Conservation (phyloP, 495 filamentous ascomycete genomes). For the Chaetomium tenue region DNA sequence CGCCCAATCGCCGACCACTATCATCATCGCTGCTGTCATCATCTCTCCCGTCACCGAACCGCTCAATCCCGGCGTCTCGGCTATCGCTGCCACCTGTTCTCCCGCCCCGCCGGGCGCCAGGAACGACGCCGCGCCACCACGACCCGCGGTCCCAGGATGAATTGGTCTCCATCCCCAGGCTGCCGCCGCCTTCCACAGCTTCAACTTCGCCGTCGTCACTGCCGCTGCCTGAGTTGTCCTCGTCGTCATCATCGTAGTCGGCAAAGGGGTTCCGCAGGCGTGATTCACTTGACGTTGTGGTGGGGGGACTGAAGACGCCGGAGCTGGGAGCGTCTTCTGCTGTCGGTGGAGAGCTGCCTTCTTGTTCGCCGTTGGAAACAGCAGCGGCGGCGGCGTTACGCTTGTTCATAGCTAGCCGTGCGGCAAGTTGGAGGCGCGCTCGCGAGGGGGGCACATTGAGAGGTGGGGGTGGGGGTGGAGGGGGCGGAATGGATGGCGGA, state of each 20-base stretch:
- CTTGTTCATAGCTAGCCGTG: constrained; percentile 75
- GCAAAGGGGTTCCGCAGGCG: constrained; percentile 49
- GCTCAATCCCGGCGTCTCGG: constrained; percentile 31
- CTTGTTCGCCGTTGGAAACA: constrained; percentile 35
- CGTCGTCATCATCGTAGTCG: constrained; percentile 49
- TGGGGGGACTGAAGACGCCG: constrained; percentile 28
- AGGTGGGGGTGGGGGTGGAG: constrained; percentile 60
- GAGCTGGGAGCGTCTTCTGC: constrained; percentile 32
- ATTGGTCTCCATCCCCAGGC: constrained; percentile 19
- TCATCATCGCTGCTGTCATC: constrained; percentile 39
- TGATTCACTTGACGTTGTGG: constrained; percentile 22
- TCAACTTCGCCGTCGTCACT: constrained; percentile 39
- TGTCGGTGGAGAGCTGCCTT: constrained; percentile 22
- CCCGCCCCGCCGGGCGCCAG: constrained; percentile 26
- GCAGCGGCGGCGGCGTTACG: constrained; percentile 52
- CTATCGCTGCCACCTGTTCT: constrained; percentile 13
- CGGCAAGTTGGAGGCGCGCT: constrained; percentile 81
- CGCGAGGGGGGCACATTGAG: constrained; percentile 79
- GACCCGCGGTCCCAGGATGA: constrained; percentile 40
- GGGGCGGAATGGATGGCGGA: constrained; percentile 51
- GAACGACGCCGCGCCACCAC: constrained; percentile 49
- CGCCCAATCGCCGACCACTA: constrained; percentile 24
- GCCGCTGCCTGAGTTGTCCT: constrained; percentile 37
- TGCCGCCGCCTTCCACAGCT: constrained; percentile 27
- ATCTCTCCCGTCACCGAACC: constrained; percentile 49